Base-by-base conservation (phyloP, 2,329 filamentous ascomycete species). In the Xylaria sp. region DNA sequence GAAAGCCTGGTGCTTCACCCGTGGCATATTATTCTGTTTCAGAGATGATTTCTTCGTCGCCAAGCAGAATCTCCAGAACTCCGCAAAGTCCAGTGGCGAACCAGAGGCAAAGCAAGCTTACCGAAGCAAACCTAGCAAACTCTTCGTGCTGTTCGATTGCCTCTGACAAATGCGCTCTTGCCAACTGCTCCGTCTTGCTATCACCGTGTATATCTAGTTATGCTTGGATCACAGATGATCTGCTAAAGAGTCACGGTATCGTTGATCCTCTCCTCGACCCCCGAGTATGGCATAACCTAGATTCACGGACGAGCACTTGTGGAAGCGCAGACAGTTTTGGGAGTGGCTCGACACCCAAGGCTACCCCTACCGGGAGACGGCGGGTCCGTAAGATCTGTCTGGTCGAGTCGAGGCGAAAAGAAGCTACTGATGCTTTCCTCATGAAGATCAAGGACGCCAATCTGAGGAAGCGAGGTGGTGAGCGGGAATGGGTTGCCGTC, bases 221-320 rank as follows among this genome's bases (percentile, higher is more conserved):
- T 9, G 73, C 74, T 0, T 73, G 73, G 66, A 69, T 81, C 5
- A 75, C 75, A 0, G 75, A 78, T 1, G 70, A 75, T 21, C 69
- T 84, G 0, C 71, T 84, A 1, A 62, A 66, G 1, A 69, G 69
- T 0, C 84, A 86, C 43, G 82, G 82, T 1, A 71, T 84, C 38
- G 35, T 65, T 2, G 57, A 71, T 0, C 73, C 77, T 15, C 65
- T 77, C 1, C 70, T 71, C 0, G 73, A 82, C 4, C 73, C 79
- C 0, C 66, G 73, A 12, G 66, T 67, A 2, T 84, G 81, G 77
- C 74, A 60, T 1, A 31, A 23, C 6, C 49, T 17, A 12, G 42
- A 62, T 38, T 19, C 19, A 17, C 9, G 6, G 21, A 23, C 4
- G 15, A 53, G 55, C 23, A 42, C n/a, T 7, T 23, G 14, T n/a